These are phyloP conservation scores for Claviceps maximensis DNA, from an alignment of 2,329 filamentous ascomycete species.

Conservation along the genomic window DNA sequence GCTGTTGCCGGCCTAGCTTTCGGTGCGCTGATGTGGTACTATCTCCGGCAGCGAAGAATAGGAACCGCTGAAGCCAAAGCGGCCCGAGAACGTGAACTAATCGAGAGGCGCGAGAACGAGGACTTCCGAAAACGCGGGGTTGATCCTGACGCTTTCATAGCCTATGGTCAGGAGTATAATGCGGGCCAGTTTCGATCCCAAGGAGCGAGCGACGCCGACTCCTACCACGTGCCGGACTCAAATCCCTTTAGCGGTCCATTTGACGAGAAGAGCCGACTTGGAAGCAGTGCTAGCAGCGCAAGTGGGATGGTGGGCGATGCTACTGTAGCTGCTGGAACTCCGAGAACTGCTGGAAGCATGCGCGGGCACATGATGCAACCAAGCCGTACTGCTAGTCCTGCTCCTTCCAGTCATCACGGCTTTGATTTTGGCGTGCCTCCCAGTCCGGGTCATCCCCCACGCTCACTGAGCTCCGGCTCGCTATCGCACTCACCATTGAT, in stretches of 20 bases:
- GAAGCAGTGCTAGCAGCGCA: constrained; percentile 5
- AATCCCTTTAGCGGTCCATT: constrained; percentile 6
- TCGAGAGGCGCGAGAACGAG: constrained; percentile 39
- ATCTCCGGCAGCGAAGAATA: constrained; percentile 38
- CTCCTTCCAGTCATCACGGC: constrained; percentile 6
- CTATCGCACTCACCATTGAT: constrained; percentile 1
- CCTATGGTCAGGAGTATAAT: constrained; percentile 12
- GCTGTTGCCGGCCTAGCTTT: constrained; percentile 29
- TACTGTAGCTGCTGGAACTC: constrained; percentile 3
- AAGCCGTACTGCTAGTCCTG: constrained; percentile 6
- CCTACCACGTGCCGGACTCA: constrained; percentile 10
- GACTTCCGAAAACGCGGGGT: constrained; percentile 33
- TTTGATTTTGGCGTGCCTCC: constrained; percentile 10
- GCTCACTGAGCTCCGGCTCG: constrained; percentile 3
- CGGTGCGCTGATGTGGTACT: constrained; percentile 34
- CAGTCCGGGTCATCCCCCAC: constrained; percentile 1
- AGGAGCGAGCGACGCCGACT: constrained; percentile 6
- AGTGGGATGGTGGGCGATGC: constrained; percentile 8
- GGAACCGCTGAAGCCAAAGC: constrained; percentile 38
- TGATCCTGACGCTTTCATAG: constrained; percentile 32
- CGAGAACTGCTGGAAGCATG: constrained; percentile 1
- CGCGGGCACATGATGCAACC: not conserved
- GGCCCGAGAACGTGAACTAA: constrained; percentile 29
- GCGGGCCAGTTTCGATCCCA: constrained; percentile 7
- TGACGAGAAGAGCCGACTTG: constrained; percentile 5